Evolutionary conservation across 2,329 filamentous ascomycete species (phyloP).

Genomic region (Penicillium crustosum): DNA sequence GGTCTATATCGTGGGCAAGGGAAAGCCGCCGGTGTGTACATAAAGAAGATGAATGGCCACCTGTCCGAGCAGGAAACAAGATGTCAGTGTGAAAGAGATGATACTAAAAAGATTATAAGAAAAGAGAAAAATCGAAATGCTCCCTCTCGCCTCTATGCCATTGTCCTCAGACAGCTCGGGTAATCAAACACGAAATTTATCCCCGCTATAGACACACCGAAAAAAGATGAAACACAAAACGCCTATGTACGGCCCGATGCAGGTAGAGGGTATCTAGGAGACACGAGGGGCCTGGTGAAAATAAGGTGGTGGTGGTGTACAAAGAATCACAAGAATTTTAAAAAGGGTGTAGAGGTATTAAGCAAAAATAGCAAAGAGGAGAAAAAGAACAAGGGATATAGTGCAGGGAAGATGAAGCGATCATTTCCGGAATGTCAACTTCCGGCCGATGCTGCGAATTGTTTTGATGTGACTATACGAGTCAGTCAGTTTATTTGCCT

Average conservation of each 20-base stretch:
- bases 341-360: conserved; percentile 5
- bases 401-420: not conserved
- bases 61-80: not conserved
- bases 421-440: conserved; percentile 32
- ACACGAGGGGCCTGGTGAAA: conserved; percentile 11
- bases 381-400: not conserved
- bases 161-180: not conserved
- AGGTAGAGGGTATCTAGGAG: conserved; percentile 26
- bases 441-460: conserved; percentile 40
- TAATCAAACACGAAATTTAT: conserved; percentile 2
- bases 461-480: conserved; percentile 31
- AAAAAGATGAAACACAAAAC: conserved; percentile 14
- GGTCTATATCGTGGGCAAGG: not conserved
- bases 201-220: conserved; percentile 3
- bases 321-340: conserved; percentile 4
- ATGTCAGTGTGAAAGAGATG: not conserved
- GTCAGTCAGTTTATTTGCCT: conserved; percentile 5
- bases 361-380: conserved; percentile 5
- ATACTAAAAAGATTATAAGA: not conserved
- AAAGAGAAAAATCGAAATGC: not conserved
- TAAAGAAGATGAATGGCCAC: not conserved
- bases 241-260: conserved; percentile 28
- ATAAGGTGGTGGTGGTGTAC: conserved; percentile 6
- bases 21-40: not conserved
- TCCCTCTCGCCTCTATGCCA: conserved; percentile 25